These are phyloP conservation scores for Ogataea degrootiae DNA, from an alignment of 805 yeast genomes.

Conservation along the genomic window DNA sequence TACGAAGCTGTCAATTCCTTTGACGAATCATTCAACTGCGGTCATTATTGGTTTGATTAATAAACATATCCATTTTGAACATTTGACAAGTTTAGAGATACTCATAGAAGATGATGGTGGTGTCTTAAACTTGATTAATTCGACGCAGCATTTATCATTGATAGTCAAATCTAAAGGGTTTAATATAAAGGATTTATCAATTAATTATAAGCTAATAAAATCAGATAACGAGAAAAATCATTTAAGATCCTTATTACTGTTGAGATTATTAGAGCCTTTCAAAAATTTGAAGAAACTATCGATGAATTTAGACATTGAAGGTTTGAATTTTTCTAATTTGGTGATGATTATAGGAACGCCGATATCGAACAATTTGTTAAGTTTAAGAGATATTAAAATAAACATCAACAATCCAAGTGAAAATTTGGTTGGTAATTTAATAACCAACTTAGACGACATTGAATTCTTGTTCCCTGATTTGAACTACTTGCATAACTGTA, in stretches of 20 bases:
- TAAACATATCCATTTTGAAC: conserved; percentile 28
- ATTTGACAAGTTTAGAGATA: conserved; percentile 22
- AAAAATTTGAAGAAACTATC: conserved; percentile 15
- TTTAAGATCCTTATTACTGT: conserved; percentile 28
- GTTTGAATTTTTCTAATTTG: conserved; percentile 27
- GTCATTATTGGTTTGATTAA: conserved; percentile 25
- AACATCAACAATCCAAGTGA: conserved; percentile 28
- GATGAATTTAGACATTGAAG: conserved; percentile 24
- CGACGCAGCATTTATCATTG: conserved; percentile 24
- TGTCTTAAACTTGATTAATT: conserved; percentile 24
- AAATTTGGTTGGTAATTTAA: conserved; percentile 25
- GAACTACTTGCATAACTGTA: conserved; percentile 23
- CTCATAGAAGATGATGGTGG: conserved; percentile 29
- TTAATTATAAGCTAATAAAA: conserved; percentile 21
- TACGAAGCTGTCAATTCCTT: conserved; percentile 22
- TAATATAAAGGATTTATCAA: conserved; percentile 19
- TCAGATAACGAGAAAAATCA: conserved; percentile 30
- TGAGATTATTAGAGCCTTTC: conserved; percentile 26
- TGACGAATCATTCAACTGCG: conserved; percentile 30
- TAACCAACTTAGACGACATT: conserved; percentile 27
- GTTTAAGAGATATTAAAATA: conserved; percentile 23
- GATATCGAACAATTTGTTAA: conserved; percentile 19
- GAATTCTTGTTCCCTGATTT: conserved; percentile 25
- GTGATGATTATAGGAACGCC: conserved; percentile 31
- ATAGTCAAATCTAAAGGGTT: conserved; percentile 21